These are phyloP conservation scores for Wallacemonas sp. DNA, from an alignment of 208 protist species.

Conservation along the genomic window DNA sequence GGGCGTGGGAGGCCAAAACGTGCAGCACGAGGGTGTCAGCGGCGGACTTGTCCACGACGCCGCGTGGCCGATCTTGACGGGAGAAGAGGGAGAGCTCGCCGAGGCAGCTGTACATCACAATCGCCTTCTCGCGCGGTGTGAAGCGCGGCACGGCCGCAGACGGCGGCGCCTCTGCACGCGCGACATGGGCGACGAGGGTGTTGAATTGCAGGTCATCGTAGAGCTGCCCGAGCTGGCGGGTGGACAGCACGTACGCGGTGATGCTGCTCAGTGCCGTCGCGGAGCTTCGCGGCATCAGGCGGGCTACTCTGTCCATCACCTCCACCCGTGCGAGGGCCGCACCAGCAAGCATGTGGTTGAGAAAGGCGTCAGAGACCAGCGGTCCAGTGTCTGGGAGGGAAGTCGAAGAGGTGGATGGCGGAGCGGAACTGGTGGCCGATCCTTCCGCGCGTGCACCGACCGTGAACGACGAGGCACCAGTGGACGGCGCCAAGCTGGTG, in stretches of 20 bases:
- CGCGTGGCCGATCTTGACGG: slow-evolving; percentile 50
- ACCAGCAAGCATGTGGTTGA: slow-evolving; percentile 51
- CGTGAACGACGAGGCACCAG: too few species aligned
- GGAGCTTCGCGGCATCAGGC: slow-evolving; percentile 50
- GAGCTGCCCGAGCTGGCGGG: slow-evolving; percentile 44
- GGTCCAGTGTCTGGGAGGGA: background rate
- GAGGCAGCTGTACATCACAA: slow-evolving; percentile 59
- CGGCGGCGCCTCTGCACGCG: background rate
- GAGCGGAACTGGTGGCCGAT: background rate
- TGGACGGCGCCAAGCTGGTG: too few species aligned
- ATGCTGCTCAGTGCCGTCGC: slow-evolving; percentile 48
- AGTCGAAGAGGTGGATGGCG: background rate
- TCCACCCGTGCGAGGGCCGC: slow-evolving; percentile 49
- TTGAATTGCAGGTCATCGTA: slow-evolving; percentile 61
- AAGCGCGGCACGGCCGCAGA: background rate
- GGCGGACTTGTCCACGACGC: slow-evolving; percentile 45
- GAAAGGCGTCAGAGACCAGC: slow-evolving; percentile 38
- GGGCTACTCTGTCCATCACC: slow-evolving; percentile 64
- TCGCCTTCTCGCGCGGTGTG: slow-evolving; percentile 46
- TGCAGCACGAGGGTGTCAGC: slow-evolving; percentile 76
- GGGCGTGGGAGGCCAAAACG: slow-evolving; percentile 70
- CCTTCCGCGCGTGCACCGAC: background rate
- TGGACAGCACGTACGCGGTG: slow-evolving; percentile 49
- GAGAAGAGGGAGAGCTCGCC: slow-evolving; percentile 72
- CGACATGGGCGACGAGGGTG: slow-evolving; percentile 12